Percentiles rank a stretch among this genome's conserved stretches.
These are phyloP conservation scores for Piper betle DNA, from an alignment of 164 flowering plant species.

Conservation along the genomic window DNA sequence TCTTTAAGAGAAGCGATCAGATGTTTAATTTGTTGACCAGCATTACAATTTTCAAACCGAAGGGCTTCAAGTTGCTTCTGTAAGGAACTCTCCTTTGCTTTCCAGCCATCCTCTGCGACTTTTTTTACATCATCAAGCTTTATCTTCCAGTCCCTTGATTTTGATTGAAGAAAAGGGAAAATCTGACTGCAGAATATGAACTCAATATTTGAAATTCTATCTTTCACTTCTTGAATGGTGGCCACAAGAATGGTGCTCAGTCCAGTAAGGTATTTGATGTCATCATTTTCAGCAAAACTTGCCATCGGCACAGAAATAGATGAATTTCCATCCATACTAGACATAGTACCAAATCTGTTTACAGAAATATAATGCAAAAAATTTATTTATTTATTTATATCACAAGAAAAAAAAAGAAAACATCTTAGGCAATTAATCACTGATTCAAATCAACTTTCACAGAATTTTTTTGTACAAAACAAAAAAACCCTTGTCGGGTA, in stretches of 20 bases:
- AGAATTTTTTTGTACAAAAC: too few species aligned
- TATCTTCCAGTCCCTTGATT: slow-evolving; percentile 30
- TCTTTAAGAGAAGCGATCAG: slow-evolving; percentile 24
- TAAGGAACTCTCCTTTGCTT: slow-evolving; percentile 37
- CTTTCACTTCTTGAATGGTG: slow-evolving; percentile 81
- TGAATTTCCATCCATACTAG: background rate
- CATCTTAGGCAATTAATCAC: too few species aligned
- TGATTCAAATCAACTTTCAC: too few species aligned
- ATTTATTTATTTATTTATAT: too few species aligned
- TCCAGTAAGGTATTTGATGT: slow-evolving; percentile 35
- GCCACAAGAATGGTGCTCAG: slow-evolving; percentile 78
- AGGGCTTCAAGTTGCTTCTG: slow-evolving; percentile 37
- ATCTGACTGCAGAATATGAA: slow-evolving; percentile 69
- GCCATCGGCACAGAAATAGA: background rate
- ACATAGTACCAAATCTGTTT: too few species aligned
- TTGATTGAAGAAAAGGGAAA: slow-evolving; percentile 50
- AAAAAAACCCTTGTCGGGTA: too few species aligned
- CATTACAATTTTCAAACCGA: slow-evolving; percentile 26
- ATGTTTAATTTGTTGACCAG: slow-evolving; percentile 29
- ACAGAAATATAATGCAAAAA: background rate
- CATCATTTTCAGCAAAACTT: slow-evolving; percentile 19
- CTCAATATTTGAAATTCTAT: slow-evolving; percentile 72
- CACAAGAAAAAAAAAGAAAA: too few species aligned
- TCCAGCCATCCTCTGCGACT: slow-evolving; percentile 46
- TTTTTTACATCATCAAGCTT: slow-evolving; percentile 33